A percentile compares a stretch with the other conserved stretches of the same genome.
phyloP scores from a whole-genome alignment of 2,329 filamentous ascomycete genomes.

The Claviceps pazoutovae region DNA sequence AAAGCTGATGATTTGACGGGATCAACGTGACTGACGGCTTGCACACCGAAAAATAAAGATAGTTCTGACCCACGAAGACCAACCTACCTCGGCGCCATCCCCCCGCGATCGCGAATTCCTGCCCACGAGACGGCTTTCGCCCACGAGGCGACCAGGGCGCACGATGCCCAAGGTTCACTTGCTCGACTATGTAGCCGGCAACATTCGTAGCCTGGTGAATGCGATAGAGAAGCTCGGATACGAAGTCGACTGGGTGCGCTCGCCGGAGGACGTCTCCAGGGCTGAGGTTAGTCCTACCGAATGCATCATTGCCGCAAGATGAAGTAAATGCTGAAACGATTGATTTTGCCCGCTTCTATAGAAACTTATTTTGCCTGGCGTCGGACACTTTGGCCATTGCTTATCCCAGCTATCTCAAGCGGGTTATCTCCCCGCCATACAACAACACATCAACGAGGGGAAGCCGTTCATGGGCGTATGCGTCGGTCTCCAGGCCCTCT shows the following conservation, averaged over 20 bases:
- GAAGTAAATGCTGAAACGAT: background rate
- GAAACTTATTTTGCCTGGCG: conserved; percentile 90
- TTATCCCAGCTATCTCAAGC: conserved; percentile 69
- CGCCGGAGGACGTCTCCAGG: conserved; percentile 67
- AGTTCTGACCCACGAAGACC: background rate
- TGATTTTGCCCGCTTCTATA: conserved; percentile 20
- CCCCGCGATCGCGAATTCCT: background rate
- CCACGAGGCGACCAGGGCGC: conserved; percentile 5
- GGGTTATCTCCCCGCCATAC: conserved; percentile 72
- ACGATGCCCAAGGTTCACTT: conserved; percentile 67
- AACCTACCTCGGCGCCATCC: background rate
- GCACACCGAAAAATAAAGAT: too few relatives aligned
- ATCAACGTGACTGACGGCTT: too few relatives aligned
- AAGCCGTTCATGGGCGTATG: conserved; percentile 98
- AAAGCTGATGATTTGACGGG: too few relatives aligned
- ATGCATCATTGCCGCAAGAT: background rate
- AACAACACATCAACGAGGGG: conserved; percentile 69
- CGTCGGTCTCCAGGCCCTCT: conserved; percentile 83
- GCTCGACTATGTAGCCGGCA: conserved; percentile 85
- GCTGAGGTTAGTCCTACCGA: conserved; percentile 51
- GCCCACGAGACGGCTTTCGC: background rate
- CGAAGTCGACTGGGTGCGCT: conserved; percentile 79
- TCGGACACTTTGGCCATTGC: conserved; percentile 96
- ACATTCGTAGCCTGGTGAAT: conserved; percentile 90
- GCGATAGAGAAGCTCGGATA: conserved; percentile 94